Evolutionary conservation across 2,329 filamentous ascomycete genomes (phyloP), one percentile per base, ranked within the genome.

Genomic region (Cercospora citrullina): DNA sequence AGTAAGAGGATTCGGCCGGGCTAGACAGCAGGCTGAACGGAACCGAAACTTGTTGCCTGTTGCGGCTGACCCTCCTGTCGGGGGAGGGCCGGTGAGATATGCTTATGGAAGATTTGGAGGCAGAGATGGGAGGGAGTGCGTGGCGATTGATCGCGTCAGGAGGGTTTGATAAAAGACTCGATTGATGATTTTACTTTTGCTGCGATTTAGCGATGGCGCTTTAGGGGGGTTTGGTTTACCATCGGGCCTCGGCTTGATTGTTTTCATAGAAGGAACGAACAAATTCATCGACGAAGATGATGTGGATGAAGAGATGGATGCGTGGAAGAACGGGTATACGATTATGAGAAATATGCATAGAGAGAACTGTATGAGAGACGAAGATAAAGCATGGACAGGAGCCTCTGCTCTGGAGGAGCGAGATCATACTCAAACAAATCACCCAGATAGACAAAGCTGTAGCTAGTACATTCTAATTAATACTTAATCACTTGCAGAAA

Each of bases 101-200:
- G 86, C 83, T 0, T 87, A 89, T 74, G 87, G 86, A 1, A 81
- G 87, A 18, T 87, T 85, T 69, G 78, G 83, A 2, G 87, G 87
- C 0, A 80, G 86, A 28, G 87, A 89, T 74, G 87, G 87, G 1
- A 82, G 82, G 65, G 86, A 88, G 71, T 86, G 86, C 75, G 77
- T 88, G 10, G 87, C 87, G 0, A 84, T 90, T 69, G 87, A 89
- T 75, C 83, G 86, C 16, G 79, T 87, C 6, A 64, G 70, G 55
- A 28, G 33, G 18, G 30, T 23, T 23, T 65, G 45, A n/a, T n/a
- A n/a, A n/a, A 55, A 18, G 53, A 28, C 2, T 58, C 16, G n/a
- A 28, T 58, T 58, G 16, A 30, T 18, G 16, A 30, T 31, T 58
- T 57, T 58, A 30, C 26, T 58, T n/a, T 28, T 31, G 5, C 53